These are phyloP conservation scores for Saccharomycopsis hybrid DNA, from an alignment of 1,139 yeast species.

Conservation along the genomic window DNA sequence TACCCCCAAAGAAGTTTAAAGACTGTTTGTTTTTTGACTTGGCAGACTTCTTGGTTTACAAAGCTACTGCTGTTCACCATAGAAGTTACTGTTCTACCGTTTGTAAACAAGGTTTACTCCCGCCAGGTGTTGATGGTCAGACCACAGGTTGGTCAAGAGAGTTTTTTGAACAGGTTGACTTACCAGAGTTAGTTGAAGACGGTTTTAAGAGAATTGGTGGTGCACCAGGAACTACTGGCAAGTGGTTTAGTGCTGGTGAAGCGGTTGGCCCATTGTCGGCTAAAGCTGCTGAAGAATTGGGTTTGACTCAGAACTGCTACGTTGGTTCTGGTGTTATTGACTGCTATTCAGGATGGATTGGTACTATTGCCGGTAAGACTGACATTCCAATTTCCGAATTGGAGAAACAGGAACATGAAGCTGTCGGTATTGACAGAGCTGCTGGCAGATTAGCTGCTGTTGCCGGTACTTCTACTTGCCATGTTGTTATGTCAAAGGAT, in stretches of 20 bases:
- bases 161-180: conserved; percentile 59
- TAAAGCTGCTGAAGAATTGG: conserved; percentile 74
- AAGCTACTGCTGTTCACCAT: conserved; percentile 81
- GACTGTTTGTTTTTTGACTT: conserved; percentile 84
- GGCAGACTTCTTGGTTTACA: conserved; percentile 84
- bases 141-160: conserved; percentile 85
- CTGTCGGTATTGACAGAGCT: conserved; percentile 47
- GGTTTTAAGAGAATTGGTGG: conserved; percentile 82
- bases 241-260: conserved; percentile 81
- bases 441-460: conserved; percentile 92
- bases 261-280: conserved; percentile 65
- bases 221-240: conserved; percentile 63
- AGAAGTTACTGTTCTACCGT: conserved; percentile 86
- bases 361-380: conserved; percentile 87
- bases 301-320: conserved; percentile 68
- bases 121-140: conserved; percentile 83
- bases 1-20: conserved; percentile 54
- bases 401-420: conserved; percentile 36
- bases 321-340: conserved; percentile 97
- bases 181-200: conserved; percentile 72
- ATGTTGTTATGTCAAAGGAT: conserved; percentile 77
- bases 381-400: conserved; percentile 36
- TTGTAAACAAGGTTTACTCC: conserved; percentile 93
- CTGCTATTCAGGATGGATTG: conserved; percentile 98
- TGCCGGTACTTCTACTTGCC: conserved; percentile 98